Evolutionary conservation across 768 basidiomycete genomes (phyloP).

Genomic region (Clathrus columnatus): DNA sequence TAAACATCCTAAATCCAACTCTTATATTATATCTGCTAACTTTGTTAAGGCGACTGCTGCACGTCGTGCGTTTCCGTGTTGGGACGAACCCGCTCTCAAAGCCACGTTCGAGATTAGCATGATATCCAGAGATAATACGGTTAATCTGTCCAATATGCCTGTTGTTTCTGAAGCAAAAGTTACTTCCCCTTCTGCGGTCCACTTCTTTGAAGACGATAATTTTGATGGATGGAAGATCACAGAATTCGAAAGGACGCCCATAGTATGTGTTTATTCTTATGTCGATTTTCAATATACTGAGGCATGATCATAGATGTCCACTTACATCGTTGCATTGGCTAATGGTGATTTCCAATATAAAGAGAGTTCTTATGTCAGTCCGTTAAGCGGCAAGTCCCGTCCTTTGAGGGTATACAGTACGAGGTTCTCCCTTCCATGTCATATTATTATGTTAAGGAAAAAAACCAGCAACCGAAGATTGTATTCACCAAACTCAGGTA

Average conservation of each 20-base stretch:
- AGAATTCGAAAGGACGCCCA: constrained; percentile 71
- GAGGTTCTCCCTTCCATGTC: constrained; percentile 10
- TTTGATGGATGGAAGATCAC: constrained; percentile 66
- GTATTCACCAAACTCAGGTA: constrained; percentile 60
- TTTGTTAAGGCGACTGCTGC: constrained; percentile 80
- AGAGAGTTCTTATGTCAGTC: constrained; percentile 69
- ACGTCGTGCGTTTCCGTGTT: constrained; percentile 75
- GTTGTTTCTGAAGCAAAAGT: constrained; percentile 41
- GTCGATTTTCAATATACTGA: neutral
- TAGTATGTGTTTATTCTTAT: constrained; percentile 25
- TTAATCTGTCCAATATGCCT: constrained; percentile 85
- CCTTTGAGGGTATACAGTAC: constrained; percentile 80
- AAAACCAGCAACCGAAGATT: constrained; percentile 61
- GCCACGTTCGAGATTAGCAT: constrained; percentile 71
- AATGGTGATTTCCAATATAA: constrained; percentile 68
- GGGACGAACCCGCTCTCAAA: constrained; percentile 91
- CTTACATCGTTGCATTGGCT: constrained; percentile 83
- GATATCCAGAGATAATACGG: constrained; percentile 68
- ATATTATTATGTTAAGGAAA: neutral
- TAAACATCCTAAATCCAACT: neutral
- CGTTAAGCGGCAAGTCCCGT: constrained; percentile 68
- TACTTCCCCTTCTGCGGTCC: constrained; percentile 15
- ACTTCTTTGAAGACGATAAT: constrained; percentile 17
- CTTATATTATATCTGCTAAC: neutral
- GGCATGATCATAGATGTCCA: constrained; percentile 49